Conservation (phyloP, 2,329 filamentous ascomycete genomes). For the Thielaviopsis punctulata region DNA sequence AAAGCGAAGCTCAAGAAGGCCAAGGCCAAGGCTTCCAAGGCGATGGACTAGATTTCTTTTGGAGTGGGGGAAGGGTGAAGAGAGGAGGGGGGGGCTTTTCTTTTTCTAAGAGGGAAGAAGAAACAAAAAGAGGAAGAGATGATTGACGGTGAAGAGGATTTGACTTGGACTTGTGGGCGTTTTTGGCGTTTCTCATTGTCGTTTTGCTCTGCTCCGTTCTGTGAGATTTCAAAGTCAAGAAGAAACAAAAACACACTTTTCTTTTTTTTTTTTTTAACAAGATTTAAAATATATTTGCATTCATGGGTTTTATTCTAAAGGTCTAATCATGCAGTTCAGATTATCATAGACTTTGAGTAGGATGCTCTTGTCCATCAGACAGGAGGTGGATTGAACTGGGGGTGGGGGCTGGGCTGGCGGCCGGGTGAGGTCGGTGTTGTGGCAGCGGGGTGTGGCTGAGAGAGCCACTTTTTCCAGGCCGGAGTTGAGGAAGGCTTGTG, state of each 20-base stretch:
- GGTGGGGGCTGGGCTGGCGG: no score
- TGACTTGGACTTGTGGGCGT: slow-evolving; percentile 11
- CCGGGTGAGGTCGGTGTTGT: no score
- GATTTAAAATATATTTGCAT: neutral
- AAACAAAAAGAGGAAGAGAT: neutral
- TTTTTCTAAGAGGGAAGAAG: neutral
- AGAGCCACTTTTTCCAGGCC: neutral
- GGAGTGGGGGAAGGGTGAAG: neutral
- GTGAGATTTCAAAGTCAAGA: slow-evolving; percentile 8
- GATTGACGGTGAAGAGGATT: neutral
- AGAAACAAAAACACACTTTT: neutral
- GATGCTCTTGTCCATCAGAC: slow-evolving; percentile 47
- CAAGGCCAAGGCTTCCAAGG: slow-evolving; percentile 22
- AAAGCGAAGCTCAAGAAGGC: slow-evolving; percentile 41
- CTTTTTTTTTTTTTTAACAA: no score
- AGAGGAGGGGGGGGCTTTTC: neutral
- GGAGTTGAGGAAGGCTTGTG: no score
- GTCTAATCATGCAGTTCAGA: slow-evolving; percentile 40
- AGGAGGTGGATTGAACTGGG: slow-evolving; percentile 40
- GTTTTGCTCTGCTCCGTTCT: slow-evolving; percentile 10
- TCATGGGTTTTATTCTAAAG: slow-evolving; percentile 18
- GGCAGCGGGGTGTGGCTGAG: neutral
- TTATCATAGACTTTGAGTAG: slow-evolving; percentile 49
- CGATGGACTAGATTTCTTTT: slow-evolving; percentile 7
- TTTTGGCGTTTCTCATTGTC: slow-evolving; percentile 11